A percentile compares a stretch with the other conserved stretches of the same genome.
These are phyloP conservation scores for Cryptosporidium tyzzeri DNA, from an alignment of 169 alveolate species.

Conservation along the genomic window DNA sequence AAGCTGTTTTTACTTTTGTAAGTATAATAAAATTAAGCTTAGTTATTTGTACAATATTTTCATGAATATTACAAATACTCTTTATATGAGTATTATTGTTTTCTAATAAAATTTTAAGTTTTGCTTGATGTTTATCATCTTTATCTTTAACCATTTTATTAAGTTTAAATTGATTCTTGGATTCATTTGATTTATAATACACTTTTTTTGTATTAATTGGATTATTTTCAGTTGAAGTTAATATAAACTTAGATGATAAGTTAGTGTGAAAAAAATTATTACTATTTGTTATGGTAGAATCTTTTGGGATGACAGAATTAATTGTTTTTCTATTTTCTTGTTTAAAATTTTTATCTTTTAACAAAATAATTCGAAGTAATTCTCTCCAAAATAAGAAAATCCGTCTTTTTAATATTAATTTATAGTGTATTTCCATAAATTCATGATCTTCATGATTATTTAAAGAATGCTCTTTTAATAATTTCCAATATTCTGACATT, in stretches of 20 bases:
- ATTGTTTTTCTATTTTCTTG: background rate
- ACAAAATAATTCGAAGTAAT: background rate
- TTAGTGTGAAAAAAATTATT: background rate
- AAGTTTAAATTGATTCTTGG: background rate
- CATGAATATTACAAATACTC: background rate
- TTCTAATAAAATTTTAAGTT: too few species aligned
- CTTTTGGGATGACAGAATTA: conserved; percentile 3
- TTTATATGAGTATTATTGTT: too few species aligned
- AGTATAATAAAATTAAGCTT: conserved; percentile 7
- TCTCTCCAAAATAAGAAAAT: conserved; percentile 20
- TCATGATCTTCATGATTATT: background rate
- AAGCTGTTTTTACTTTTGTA: conserved; percentile 1
- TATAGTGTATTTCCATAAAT: conserved; percentile 24
- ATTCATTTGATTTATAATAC: background rate
- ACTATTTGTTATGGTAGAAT: background rate
- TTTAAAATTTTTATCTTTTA: conserved; percentile 1
- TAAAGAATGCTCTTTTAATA: background rate
- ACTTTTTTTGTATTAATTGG: background rate
- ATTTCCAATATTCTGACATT: conserved; percentile 25
- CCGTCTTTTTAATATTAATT: conserved; percentile 12
- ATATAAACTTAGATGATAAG: background rate
- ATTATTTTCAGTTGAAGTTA: background rate
- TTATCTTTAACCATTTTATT: too few species aligned
- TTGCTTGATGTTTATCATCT: background rate
- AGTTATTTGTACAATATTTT: conserved; percentile 4